These are phyloP conservation scores for Choanephora cucurbitarum DNA, from an alignment of 371 early-diverging fungal species.

Conservation along the genomic window DNA sequence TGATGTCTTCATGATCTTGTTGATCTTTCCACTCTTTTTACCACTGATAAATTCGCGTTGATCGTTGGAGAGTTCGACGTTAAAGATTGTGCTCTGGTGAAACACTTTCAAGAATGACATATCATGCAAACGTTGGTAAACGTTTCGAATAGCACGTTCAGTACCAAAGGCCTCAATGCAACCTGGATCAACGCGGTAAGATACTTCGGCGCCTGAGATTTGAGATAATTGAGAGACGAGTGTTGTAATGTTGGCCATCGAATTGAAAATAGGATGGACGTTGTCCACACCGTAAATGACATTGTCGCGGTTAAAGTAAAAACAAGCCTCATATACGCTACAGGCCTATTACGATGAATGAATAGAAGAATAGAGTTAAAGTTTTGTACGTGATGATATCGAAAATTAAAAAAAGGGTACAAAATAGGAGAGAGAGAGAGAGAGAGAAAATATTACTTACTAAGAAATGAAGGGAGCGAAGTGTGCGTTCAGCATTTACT, in stretches of 20 bases:
- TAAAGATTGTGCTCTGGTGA: conserved; percentile 34
- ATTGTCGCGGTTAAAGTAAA: conserved; percentile 48
- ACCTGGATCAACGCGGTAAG: conserved; percentile 46
- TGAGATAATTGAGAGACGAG: conserved; percentile 56
- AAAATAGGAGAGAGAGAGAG: too few species aligned
- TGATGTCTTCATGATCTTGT: conserved; percentile 79
- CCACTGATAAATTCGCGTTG: conserved; percentile 93
- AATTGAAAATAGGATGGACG: conserved; percentile 33
- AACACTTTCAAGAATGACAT: conserved; percentile 44
- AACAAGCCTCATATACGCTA: conserved; percentile 59
- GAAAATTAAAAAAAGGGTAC: too few species aligned
- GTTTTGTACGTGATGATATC: too few species aligned
- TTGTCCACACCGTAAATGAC: conserved; percentile 32
- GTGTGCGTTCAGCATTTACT: conserved; percentile 73
- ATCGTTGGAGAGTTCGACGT: conserved; percentile 74
- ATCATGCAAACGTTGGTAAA: conserved; percentile 54
- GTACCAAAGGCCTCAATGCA: conserved; percentile 68
- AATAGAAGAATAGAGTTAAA: conserved; percentile 3
- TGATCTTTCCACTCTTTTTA: conserved; percentile 95
- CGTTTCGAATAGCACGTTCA: conserved; percentile 60
- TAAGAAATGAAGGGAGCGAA: conserved; percentile 64
- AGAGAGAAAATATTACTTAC: conserved; percentile 14
- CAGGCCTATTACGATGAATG: conserved; percentile 43
- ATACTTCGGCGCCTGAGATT: conserved; percentile 60
- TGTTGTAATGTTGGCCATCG: conserved; percentile 31